Evolutionary conservation across 148 eudicot genomes (phyloP), one percentile per base, ranked within the genome.

Genomic region (Camellia sinensis): DNA sequence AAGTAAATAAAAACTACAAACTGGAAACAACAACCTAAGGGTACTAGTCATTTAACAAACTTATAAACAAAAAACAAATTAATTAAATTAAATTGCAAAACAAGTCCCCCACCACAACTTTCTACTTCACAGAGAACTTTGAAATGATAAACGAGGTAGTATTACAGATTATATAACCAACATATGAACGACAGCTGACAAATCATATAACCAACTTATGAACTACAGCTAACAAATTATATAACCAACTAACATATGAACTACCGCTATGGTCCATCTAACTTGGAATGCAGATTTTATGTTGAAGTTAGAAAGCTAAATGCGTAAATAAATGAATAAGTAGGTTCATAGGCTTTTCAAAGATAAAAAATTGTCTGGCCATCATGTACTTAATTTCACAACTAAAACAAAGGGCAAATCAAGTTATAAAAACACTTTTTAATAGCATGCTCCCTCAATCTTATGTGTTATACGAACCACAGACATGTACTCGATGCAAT

Each of bases 31-130:
- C 18, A 41, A 66, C 41, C 18, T n/a, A 76, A 64, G 37, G 14
- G 56, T 7, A 71, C 62, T 8, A 50, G 7, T n/a, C 80, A 67
- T 13, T 67, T 12, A 54, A 52, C 72, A 77, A 66, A 62, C 37
- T 29, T 29, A 29, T 29, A 29, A 29, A 29, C 37, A 29, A 29
- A 29, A 48, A 7, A 48, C 52, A 48, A 48, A 7, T 48, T 48
- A 7, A 48, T 48, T 7, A 4, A 48, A 48, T 48, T 57, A 21
- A 15, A 54, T 15, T 77, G 41, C 41, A 44, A 77, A 69, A 44
- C 40, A 0, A 67, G 22, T 22, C 19, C 63, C 13, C 22, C 46
- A 76, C 72, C 60, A 53, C 59, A 62, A 52, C 48, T 29, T 64
- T 64, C 22, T 50, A 65, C 29, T 17, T 29, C 6, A 0, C 8